Evolutionary conservation across 2,329 filamentous ascomycete species (phyloP).

Genomic region (Clonostachys byssicola): DNA sequence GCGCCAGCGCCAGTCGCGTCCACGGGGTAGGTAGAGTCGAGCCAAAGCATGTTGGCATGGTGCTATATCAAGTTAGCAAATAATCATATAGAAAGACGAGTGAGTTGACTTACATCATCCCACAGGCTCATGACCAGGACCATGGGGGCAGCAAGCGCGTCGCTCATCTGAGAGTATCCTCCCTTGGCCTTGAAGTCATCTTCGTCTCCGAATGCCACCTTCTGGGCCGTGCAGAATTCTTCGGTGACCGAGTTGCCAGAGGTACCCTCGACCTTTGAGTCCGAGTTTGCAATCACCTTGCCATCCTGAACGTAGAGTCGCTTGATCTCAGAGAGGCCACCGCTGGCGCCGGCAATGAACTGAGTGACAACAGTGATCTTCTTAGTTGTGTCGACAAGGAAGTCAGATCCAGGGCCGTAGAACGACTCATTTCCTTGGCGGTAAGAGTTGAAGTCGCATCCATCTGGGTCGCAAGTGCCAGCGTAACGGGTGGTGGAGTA

Average conservation of each 20-base stretch:
- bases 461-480: slow-evolving; percentile 59
- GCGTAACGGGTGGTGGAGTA: slow-evolving; percentile 45
- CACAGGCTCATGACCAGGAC: slow-evolving; percentile 60
- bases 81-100: slow-evolving; percentile 50
- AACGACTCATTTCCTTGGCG: slow-evolving; percentile 55
- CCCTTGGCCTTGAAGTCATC: slow-evolving; percentile 48
- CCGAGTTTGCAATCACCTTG: slow-evolving; percentile 42
- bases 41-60: slow-evolving; percentile 63
- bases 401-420: slow-evolving; percentile 46
- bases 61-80: slow-evolving; percentile 39
- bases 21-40: slow-evolving; percentile 56
- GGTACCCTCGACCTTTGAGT: slow-evolving; percentile 48
- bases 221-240: slow-evolving; percentile 51
- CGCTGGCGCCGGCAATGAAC: slow-evolving; percentile 32
- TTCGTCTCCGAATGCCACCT: slow-evolving; percentile 42
- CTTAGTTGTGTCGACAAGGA: slow-evolving; percentile 48
- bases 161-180: slow-evolving; percentile 49
- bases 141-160: slow-evolving; percentile 53
- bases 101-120: slow-evolving; percentile 27
- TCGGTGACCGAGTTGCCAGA: slow-evolving; percentile 59
- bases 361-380: slow-evolving; percentile 46
- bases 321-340: slow-evolving; percentile 41
- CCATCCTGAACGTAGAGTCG: slow-evolving; percentile 59
- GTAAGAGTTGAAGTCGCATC: slow-evolving; percentile 64
- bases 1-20: slow-evolving; percentile 14